Evolutionary conservation across 2,329 filamentous ascomycete species (phyloP), one percentile per base, ranked within the genome.

Genomic region (Dissoconium aciculare): DNA sequence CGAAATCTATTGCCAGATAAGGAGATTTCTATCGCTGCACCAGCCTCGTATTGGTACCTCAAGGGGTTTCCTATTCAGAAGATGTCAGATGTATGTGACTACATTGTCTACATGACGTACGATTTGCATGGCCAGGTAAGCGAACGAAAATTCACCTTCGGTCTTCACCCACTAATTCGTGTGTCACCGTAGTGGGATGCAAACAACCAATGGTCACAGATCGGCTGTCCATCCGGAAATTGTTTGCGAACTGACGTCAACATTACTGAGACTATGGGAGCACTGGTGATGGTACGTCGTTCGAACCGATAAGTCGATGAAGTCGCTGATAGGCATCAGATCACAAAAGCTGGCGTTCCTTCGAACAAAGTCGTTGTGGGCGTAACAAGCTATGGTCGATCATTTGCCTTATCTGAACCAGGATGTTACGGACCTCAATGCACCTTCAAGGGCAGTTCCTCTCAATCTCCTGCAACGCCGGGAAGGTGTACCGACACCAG

Each of bases 321-420:
- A n/a, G n/a, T n/a, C n/a, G n/a, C n/a, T n/a, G n/a, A n/a, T n/a
- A n/a, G n/a, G n/a, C n/a, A n/a, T n/a, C n/a, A n/a, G 33, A 37
- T 41, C 9, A 40, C 37, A 0, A 42, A 42, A 16, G 37, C 39
- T 14, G 39, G 39, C 13, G 37, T 42, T 3, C 37, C 34, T 3
- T n/a, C 28, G 3, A 34, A 40, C 26, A 31, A 46, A 56, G 13
- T 60, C 57, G 35, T 24, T 41, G 25, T 59, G 52, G 1, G 55
- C 54, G 33, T 57, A 49, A 0, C 34, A 36, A 9, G 35, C 50
- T 10, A 42, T 56, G 5, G 39, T 44, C 16, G 59, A 55, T 49
- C 47, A 58, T 30, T 62, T 56, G 54, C 57, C 8, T 54, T 59
- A 37, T 41, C 47, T 13, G 23, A 27, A 21, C 21, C 36, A 4